Percentiles rank a stretch among this genome's conserved stretches.
phyloP scores from a whole-genome alignment of 108 stramenopile species.

The Cyclostephanos tholiformis region DNA sequence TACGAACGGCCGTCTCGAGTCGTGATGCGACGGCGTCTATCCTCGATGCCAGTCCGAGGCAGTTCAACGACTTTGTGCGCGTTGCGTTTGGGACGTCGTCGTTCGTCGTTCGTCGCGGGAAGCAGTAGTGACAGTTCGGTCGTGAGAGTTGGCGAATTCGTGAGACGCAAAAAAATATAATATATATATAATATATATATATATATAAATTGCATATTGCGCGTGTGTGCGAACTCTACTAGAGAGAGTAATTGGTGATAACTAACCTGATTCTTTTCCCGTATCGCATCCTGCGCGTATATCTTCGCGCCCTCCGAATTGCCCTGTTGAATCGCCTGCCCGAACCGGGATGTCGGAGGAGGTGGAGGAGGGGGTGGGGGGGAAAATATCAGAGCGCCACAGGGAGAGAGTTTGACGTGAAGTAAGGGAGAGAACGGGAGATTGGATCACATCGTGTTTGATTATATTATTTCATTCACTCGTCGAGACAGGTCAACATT shows the following conservation, averaged over 20 bases:
- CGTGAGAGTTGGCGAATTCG: too few relatives aligned
- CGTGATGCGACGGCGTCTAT: slow-evolving; percentile 96
- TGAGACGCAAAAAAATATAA: too few relatives aligned
- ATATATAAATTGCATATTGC: background rate
- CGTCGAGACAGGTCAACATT: too few relatives aligned
- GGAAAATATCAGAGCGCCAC: too few relatives aligned
- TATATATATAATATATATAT: too few relatives aligned
- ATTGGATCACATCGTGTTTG: too few relatives aligned
- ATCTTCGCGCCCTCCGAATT: slow-evolving; percentile 95
- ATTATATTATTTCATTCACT: too few relatives aligned
- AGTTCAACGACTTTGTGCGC: slow-evolving; percentile 72
- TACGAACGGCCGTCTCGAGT: slow-evolving; percentile 96
- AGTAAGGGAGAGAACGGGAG: too few relatives aligned
- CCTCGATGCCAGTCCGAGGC: slow-evolving; percentile 86
- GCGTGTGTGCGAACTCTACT: background rate
- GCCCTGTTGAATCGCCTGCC: slow-evolving; percentile 84
- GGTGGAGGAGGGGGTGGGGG: slow-evolving; percentile 2
- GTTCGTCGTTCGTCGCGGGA: background rate
- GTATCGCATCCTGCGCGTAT: slow-evolving; percentile 98
- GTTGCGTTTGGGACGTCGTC: too few relatives aligned
- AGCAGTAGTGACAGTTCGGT: background rate
- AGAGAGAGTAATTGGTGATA: too few relatives aligned
- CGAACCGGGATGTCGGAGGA: too few relatives aligned
- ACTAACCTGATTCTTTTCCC: slow-evolving; percentile 94
- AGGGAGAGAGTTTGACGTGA: too few relatives aligned